Percentiles rank a stretch among this genome's conserved stretches.
Conservation (phyloP, 805 yeast genomes). For the Saccharomycopsis selenospora region DNA sequence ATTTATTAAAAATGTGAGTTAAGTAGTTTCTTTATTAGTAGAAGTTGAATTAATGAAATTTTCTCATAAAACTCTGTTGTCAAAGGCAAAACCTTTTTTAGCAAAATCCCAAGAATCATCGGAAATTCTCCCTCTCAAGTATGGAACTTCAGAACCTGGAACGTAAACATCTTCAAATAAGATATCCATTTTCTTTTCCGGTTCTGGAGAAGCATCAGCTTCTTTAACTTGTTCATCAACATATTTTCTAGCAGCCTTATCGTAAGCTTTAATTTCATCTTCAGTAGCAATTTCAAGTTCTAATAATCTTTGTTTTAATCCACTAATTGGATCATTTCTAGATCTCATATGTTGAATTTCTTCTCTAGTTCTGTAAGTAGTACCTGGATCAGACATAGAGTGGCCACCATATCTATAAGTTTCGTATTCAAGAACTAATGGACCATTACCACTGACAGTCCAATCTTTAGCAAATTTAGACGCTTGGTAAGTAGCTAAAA, state of each 20-base stretch:
- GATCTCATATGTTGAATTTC: conserved; percentile 99
- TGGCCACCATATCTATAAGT: conserved; percentile 99
- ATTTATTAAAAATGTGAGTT: no score
- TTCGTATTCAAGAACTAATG: conserved; percentile 92
- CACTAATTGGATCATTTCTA: conserved; percentile 95
- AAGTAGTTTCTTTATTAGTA: no score
- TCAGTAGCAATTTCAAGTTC: conserved; percentile 85
- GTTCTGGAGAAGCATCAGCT: conserved; percentile 92
- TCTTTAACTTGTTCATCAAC: conserved; percentile 91
- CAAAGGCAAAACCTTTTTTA: conserved; percentile 36
- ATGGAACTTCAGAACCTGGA: conserved; percentile 88
- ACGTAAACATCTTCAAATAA: conserved; percentile 95
- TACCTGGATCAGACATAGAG: conserved; percentile 99
- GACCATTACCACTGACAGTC: conserved; percentile 91
- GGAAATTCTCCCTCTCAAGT: conserved; percentile 92
- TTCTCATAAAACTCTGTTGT: conserved; percentile 23
- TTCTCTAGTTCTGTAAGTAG: conserved; percentile 99
- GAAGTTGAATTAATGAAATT: no score
- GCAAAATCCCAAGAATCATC: conserved; percentile 87
- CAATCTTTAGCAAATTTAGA: conserved; percentile 96
- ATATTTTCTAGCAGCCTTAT: conserved; percentile 91
- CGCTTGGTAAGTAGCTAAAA: conserved; percentile 90
- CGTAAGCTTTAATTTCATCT: conserved; percentile 89
- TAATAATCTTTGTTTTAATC: conserved; percentile 78
- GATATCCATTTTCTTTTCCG: conserved; percentile 91